Evolutionary conservation across 345 rosid species (phyloP).

Genomic region (Cardiospermum halicacabum): DNA sequence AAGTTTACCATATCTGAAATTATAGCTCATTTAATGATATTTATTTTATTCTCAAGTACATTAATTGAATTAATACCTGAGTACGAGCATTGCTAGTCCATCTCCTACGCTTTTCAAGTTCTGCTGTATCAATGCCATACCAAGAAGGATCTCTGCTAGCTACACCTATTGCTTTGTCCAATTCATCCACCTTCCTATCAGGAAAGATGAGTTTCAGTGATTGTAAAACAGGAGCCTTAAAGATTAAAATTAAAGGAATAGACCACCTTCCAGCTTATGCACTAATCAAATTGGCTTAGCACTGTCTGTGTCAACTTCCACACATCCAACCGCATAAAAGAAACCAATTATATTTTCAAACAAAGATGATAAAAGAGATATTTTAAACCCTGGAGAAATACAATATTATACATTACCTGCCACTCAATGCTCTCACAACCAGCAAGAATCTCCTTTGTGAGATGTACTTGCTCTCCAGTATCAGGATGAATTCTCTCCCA

Average conservation of each 20-base stretch:
- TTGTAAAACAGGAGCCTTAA: constrained; percentile 23
- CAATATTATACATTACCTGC: constrained; percentile 56
- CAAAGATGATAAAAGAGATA: not conserved
- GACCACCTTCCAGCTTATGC: not conserved
- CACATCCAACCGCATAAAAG: not conserved
- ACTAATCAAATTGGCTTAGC: not conserved
- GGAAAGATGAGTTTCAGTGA: constrained; percentile 42
- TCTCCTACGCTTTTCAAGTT: constrained; percentile 87
- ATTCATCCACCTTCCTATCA: constrained; percentile 96
- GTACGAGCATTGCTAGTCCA: constrained; percentile 84
- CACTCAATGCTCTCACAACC: constrained; percentile 87
- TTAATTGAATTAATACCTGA: constrained; percentile 40
- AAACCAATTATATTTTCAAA: not conserved
- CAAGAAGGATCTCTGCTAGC: constrained; percentile 87
- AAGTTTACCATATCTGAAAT: constrained; percentile 7
- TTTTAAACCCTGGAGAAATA: not conserved
- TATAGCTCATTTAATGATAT: not conserved
- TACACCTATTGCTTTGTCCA: constrained; percentile 84
- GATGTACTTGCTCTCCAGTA: constrained; percentile 58
- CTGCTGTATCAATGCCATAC: constrained; percentile 78
- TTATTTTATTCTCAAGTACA: not conserved
- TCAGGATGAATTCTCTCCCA: constrained; percentile 73
- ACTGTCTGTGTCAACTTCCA: not conserved
- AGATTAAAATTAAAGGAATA: not conserved
- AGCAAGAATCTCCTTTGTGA: constrained; percentile 63